Conservation (phyloP, 1,139 yeast genomes). For the Protomyces inouyei region DNA sequence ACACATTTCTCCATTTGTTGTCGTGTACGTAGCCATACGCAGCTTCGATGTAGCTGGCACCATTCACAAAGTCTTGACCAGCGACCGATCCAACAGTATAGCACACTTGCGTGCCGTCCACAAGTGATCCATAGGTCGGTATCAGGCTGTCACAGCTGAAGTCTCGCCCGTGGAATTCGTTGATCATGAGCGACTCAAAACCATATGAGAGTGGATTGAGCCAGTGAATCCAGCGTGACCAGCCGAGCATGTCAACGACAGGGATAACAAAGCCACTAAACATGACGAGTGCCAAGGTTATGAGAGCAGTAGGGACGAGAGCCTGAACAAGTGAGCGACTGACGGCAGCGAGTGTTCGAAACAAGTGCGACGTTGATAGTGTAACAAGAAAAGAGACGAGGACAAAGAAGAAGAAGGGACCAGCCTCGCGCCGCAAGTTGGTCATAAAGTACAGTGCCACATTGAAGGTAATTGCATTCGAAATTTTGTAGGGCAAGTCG, state of each 20-base stretch:
- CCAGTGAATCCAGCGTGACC: constrained; percentile 67
- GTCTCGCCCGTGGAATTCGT: constrained; percentile 50
- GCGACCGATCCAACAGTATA: constrained; percentile 61
- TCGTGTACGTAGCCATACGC: constrained; percentile 49
- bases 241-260: constrained; percentile 43
- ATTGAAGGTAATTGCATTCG: constrained; percentile 56
- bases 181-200: constrained; percentile 52
- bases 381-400: constrained; percentile 52
- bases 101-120: constrained; percentile 44
- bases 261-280: constrained; percentile 65
- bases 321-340: constrained; percentile 59
- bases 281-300: constrained; percentile 56
- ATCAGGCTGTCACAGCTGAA: constrained; percentile 46
- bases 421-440: constrained; percentile 61
- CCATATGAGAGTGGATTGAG: constrained; percentile 64
- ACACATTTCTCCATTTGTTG: constrained; percentile 81
- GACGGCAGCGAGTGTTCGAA: constrained; percentile 64
- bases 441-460: constrained; percentile 62
- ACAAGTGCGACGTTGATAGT: constrained; percentile 63
- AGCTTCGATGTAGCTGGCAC: constrained; percentile 51
- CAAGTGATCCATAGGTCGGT: constrained; percentile 53
- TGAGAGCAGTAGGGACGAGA: constrained; percentile 69
- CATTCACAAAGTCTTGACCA: constrained; percentile 53
- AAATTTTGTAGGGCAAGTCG: constrained; percentile 60
- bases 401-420: constrained; percentile 64